phyloP scores from a whole-genome alignment of 2,329 filamentous ascomycete species.

The Colletotrichum chlorophyti region DNA sequence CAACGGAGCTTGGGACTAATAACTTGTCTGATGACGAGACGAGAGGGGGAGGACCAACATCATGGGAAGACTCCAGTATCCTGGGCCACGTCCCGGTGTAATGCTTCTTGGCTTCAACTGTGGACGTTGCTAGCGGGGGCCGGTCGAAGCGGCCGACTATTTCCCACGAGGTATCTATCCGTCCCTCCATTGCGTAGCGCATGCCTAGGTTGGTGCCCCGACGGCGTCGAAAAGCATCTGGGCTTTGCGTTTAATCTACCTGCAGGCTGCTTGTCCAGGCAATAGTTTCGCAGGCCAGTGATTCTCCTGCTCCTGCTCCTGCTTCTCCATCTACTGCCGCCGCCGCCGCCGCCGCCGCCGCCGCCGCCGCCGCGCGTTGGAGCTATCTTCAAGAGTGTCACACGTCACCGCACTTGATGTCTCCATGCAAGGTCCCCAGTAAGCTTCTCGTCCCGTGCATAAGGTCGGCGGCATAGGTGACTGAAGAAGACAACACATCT shows the following conservation, averaged over 20 bases:
- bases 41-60: no score
- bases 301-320: background rate
- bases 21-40: background rate
- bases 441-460: slow-evolving; percentile 14
- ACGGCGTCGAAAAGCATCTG: background rate
- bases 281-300: no score
- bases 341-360: slow-evolving; percentile 14
- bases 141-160: slow-evolving; percentile 15
- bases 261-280: no score
- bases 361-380: slow-evolving; percentile 7
- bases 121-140: slow-evolving; percentile 6
- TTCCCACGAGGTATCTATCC: slow-evolving; percentile 14
- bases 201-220: background rate
- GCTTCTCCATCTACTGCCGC: background rate
- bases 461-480: no score
- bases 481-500: no score
- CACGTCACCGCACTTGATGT: background rate
- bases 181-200: slow-evolving; percentile 24
- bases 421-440: slow-evolving; percentile 6
- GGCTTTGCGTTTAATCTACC: background rate
- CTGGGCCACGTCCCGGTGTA: background rate
- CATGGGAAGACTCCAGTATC: background rate
- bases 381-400: background rate
- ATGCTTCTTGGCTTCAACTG: background rate
- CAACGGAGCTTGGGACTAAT: background rate